Base-by-base conservation (phyloP, 1,284 basidiomycete genomes). In the Coniophora puteana region DNA sequence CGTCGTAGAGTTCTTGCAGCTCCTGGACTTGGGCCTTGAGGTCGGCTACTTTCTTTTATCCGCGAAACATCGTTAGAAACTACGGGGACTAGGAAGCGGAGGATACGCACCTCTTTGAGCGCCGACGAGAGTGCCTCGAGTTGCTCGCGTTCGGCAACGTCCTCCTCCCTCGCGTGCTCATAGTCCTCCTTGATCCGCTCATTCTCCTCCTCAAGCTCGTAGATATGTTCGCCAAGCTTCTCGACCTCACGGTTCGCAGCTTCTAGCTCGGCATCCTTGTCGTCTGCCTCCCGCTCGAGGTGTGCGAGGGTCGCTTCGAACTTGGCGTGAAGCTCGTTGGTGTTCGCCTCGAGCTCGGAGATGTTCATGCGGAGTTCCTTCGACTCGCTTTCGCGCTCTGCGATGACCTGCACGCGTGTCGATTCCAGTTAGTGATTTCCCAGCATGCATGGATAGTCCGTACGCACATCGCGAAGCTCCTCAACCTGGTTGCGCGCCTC, bases 171-270 rank as follows among this genome's bases (percentile, higher is more conserved):
- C n/a, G 74, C 62, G 32, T 63, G 61, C 21, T 68, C 69, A 48
- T 72, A 70, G 44, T 79, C 68, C 46, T 80, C 67, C 47, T 67
- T 69, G 32, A 76, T 51, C 18, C 61, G 63, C 33, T 84, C 80
- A 8, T 67, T 62, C 49, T 83, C 80, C 26, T 78, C 72, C 40
- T 77, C 76, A 3, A 82, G 63, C 36, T 72, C 65, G 52, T 78
- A 81, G 18, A 83, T 67, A 25, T 73, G 71, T 49, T 89, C 76
- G 3, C 82, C 72, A 33, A 90, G 73, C 50, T 78, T 80, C 62
- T 91, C 80, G 23, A 95, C 77, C 51, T 87, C 83, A 20, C 74
- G 66, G 53, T 87, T 86, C 4, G 81, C 72, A 31, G 72, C 75
- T 40, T 69, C 71, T 34, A 81, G 69, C 57, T 91, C 84, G 3